Evolutionary conservation across 2,329 filamentous ascomycete genomes (phyloP).

Genomic region (Cercospora janseana): DNA sequence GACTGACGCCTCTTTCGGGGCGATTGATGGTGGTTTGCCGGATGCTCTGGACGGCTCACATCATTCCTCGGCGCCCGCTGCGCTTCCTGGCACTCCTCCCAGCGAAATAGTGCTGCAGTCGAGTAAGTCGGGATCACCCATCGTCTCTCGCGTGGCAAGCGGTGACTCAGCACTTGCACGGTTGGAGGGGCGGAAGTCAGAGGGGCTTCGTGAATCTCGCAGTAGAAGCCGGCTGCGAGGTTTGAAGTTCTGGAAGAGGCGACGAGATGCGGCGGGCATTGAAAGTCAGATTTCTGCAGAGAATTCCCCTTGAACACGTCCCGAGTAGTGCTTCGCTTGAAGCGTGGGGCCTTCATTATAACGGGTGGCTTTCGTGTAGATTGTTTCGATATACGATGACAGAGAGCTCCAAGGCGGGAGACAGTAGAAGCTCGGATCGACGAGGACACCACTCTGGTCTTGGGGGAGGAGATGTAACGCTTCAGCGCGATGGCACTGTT

Average conservation of each 20-base stretch:
- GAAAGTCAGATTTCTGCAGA: conserved; percentile 14
- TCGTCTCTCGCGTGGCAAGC: conserved; percentile 29
- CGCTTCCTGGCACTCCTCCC: conserved; percentile 26
- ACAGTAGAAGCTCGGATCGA: too few species aligned
- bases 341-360: background rate
- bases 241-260: conserved; percentile 41
- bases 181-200: conserved; percentile 20
- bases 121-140: conserved; percentile 26
- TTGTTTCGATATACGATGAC: conserved; percentile 3
- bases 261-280: conserved; percentile 26
- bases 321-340: too few species aligned
- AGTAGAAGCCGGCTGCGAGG: conserved; percentile 39
- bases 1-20: conserved; percentile 25
- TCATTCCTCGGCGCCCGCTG: conserved; percentile 26
- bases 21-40: conserved; percentile 25
- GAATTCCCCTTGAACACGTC: conserved; percentile 13
- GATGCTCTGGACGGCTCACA: conserved; percentile 27
- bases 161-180: conserved; percentile 25
- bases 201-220: conserved; percentile 33
- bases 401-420: too few species aligned
- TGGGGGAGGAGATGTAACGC: too few species aligned
- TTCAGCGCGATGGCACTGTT: too few species aligned
- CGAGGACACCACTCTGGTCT: too few species aligned
- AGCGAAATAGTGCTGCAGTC: conserved; percentile 15
- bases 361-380: background rate